Conservation (phyloP, 176 grass and related monocot genomes). For the Canna indica region DNA sequence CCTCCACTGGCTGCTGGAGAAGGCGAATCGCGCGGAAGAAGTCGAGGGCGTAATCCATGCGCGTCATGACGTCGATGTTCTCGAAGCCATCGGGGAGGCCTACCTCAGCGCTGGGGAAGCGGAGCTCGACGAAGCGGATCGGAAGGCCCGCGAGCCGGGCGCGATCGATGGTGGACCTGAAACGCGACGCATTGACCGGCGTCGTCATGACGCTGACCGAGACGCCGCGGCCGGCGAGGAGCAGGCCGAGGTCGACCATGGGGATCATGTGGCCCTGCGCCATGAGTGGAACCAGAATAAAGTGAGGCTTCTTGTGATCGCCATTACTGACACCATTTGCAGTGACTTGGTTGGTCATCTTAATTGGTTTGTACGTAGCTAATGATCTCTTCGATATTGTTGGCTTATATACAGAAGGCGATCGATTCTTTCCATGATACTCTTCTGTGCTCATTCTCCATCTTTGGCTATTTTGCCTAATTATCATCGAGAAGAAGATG, state of each 20-base stretch:
- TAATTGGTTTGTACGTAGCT: no score
- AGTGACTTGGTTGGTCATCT: not conserved
- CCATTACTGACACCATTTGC: not conserved
- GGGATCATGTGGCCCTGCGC: conserved; percentile 53
- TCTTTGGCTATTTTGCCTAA: no score
- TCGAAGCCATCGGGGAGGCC: conserved; percentile 43
- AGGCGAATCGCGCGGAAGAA: conserved; percentile 30
- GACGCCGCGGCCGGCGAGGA: conserved; percentile 44
- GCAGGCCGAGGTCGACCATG: conserved; percentile 37
- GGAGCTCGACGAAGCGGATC: conserved; percentile 16
- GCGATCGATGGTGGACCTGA: conserved; percentile 30
- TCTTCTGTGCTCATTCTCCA: no score
- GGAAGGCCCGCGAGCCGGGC: not conserved
- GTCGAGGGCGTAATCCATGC: not conserved
- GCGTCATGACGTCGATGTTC: conserved; percentile 28
- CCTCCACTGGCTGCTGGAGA: conserved; percentile 31
- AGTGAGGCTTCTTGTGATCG: conserved; percentile 17
- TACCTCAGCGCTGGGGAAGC: conserved; percentile 26
- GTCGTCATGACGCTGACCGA: conserved; percentile 44
- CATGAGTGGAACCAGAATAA: conserved; percentile 36
- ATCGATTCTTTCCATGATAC: no score
- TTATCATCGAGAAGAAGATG: no score
- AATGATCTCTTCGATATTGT: not conserved
- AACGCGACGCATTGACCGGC: conserved; percentile 20
- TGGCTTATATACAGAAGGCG: not conserved